Evolutionary conservation across 2,329 filamentous ascomycete species (phyloP), one percentile per base, ranked within the genome.

Genomic region (Alternaria arborescens): DNA sequence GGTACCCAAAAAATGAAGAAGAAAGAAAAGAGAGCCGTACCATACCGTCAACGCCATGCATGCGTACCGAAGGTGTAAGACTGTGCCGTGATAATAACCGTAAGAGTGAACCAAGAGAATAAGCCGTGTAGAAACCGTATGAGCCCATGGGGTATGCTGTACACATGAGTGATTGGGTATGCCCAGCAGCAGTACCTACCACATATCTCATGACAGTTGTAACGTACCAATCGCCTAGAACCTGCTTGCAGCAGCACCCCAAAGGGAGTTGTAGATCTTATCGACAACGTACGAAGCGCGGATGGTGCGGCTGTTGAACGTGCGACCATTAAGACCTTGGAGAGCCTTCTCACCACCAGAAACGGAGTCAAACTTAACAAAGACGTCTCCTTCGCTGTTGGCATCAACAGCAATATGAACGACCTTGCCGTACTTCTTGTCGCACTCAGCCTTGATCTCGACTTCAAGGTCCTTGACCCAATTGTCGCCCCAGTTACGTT

Each of bases 231-330:
- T 54, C 43, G 42, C 38, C 67, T 65, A 76, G 24, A 72, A 70
- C 50, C 61, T 74, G 65, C 65, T 69, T 16, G 75, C 73, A 47
- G 74, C 73, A 56, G 69, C 67, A 55, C 67, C 70, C 68, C 69
- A 97, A 82, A 97, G 88, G 86, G 91, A 96, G 88, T 92, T 95
- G 88, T 98, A 99, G 83, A 99, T 93, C 76, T 94, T 94, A 82
- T 99, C 95, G 80, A 98, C 94, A 82, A 99, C 93, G 79, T 94
- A 95, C 68, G 93, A 91, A 72, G 94, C 95, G 78, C 91, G 94
- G 80, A 99, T 97, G 85, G 92, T 93, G 75, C 90, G 88, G 74
- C 92, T 92, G 77, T 93, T 95, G 81, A 99, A 99, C 81, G 92
- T 97, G 77, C 95, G 90, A 76, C 95, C 95, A 80, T 99, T 98